Evolutionary conservation across 176 grass and related monocot genomes (phyloP), one percentile per base, ranked within the genome.

Genomic region (sorghum (Sorghum bicolor)): DNA sequence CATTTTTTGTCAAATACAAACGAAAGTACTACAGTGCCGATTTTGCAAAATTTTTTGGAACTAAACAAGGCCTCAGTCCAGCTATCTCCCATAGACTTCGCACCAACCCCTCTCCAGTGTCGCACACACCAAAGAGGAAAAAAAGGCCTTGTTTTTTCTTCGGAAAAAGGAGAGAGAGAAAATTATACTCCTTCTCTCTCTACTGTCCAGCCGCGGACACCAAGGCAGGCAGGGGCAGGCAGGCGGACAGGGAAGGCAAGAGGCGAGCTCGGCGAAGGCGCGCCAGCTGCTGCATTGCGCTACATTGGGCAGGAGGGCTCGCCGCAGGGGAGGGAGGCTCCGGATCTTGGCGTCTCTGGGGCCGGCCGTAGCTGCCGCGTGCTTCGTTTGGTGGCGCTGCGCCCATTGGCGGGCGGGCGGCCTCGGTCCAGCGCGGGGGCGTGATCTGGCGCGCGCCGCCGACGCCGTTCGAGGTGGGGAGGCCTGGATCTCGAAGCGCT

Each of bases 191-290:
- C 26, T 67, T n/a, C 39, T 64, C 44, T 60, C 82, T 78, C 66
- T 72, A 78, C 84, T 90, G 84, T 86, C 88, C 84, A 83, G 40
- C 88, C 80, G 71, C 79, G 79, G 84, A 79, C 84, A 86, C 83
- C 88, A 82, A 73, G 88, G 83, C 79, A 82, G 75, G 75, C 60
- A 66, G 52, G 52, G 83, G 52, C 76, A 53, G 50, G 69, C 53
- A 67, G 55, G 76, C 33, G 76, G 67, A 44, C 62, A 52, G 70
- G 57, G 64, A 43, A 60, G 72, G 55, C 53, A 70, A 41, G 67
- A 79, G 34, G 10, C 62, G 60, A 74, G 82, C 83, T 76, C 52
- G 40, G 87, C 82, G 25, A 17, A 10, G 72, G 48, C 24, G 52
- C 74, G 20, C 44, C 50, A 60, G 50, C 69, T 4, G 83, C 78